A percentile compares a stretch with the other conserved stretches of the same genome.
phyloP scores from a whole-genome alignment of 2,329 filamentous ascomycete species.

The Grosmannia serpens region DNA sequence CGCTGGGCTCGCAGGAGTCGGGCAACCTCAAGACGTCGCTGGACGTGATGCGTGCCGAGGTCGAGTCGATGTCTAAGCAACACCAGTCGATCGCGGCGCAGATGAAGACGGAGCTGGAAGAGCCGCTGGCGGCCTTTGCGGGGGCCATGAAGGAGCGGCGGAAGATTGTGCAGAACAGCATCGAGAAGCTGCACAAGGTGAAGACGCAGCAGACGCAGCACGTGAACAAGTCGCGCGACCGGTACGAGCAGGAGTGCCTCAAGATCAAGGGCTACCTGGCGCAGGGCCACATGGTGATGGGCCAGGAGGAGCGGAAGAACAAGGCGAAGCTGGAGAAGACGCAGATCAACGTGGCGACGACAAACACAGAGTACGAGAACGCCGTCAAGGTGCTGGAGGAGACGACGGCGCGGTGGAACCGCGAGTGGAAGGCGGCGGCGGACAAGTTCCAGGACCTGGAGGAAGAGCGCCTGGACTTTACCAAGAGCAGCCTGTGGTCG shows the following conservation, averaged over 20 bases:
- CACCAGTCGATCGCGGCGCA: conserved; percentile 82
- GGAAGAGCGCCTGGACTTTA: conserved; percentile 92
- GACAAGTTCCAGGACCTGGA: conserved; percentile 99
- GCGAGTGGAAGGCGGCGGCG: conserved; percentile 95
- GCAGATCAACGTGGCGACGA: conserved; percentile 83
- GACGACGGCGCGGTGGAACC: conserved; percentile 90
- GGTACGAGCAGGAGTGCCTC: conserved; percentile 93
- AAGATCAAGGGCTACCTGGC: conserved; percentile 98
- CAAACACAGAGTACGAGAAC: conserved; percentile 86
- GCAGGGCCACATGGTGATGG: conserved; percentile 99
- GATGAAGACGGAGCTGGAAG: conserved; percentile 94
- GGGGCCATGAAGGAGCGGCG: conserved; percentile 92
- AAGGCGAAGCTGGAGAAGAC: conserved; percentile 99
- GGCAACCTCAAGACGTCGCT: conserved; percentile 76
- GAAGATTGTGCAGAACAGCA: conserved; percentile 89
- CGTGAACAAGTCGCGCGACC: conserved; percentile 86
- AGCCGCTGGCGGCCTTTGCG: conserved; percentile 81
- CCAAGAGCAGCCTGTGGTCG: conserved; percentile 94
- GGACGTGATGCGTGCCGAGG: conserved; percentile 77
- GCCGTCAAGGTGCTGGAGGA: conserved; percentile 91
- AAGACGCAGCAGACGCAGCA: conserved; percentile 84
- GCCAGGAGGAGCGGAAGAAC: conserved; percentile 96
- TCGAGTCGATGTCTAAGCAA: conserved; percentile 88
- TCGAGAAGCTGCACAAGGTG: conserved; percentile 86
- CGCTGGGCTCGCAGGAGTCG: conserved; percentile 76